Percentiles rank a stretch among this genome's conserved stretches.
Evolutionary conservation across 257 asterid genomes (phyloP).

Genomic region (Nyctanthes arbortristis): DNA sequence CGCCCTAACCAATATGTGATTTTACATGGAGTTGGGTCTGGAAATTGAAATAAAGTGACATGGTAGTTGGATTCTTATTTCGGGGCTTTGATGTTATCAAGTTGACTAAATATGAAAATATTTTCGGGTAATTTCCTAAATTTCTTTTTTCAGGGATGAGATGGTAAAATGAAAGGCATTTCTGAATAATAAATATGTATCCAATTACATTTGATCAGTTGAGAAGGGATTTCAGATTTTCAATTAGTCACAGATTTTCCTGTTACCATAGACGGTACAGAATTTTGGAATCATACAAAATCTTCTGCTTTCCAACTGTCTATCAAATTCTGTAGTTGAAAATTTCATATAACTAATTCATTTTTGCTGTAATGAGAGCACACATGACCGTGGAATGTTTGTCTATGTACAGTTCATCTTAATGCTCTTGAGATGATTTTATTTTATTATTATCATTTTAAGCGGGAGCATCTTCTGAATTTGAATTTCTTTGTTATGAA

Average conservation of each 20-base stretch:
- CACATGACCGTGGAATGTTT: neutral
- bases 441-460: conserved; percentile 11
- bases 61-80: neutral
- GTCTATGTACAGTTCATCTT: conserved; percentile 1
- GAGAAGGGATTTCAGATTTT: neutral
- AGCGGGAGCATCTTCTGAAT: conserved; percentile 6
- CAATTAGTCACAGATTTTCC: neutral
- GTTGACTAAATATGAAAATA: neutral
- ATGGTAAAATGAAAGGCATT: neutral
- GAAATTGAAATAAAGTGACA: neutral
- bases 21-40: neutral
- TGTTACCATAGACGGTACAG: neutral
- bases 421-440: conserved; percentile 5
- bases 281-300: neutral
- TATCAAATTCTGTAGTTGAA: neutral
- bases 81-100: neutral
- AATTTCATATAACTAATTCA: neutral
- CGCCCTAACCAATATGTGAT: neutral
- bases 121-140: neutral
- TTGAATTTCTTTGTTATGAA: no score
- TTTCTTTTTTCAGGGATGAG: neutral
- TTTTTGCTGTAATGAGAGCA: conserved; percentile 19
- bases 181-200: neutral
- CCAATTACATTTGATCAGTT: neutral
- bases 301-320: neutral